Evolutionary conservation across 768 basidiomycete species (phyloP).

Genomic region (Suillus brevipes): DNA sequence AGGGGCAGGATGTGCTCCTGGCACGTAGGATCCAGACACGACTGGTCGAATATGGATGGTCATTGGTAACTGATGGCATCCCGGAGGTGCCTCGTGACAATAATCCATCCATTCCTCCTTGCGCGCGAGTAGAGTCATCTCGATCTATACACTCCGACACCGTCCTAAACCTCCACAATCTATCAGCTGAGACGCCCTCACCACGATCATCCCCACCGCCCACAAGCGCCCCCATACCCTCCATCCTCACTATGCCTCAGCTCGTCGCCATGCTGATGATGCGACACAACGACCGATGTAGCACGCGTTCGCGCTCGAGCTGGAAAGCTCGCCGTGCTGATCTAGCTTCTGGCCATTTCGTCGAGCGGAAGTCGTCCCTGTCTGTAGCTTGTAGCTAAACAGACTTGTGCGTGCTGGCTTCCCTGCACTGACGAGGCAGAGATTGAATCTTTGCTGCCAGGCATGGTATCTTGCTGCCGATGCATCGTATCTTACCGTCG

Average conservation of each 20-base stretch:
- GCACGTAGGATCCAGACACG: constrained; percentile 33
- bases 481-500: background rate
- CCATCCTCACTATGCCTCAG: constrained; percentile 31
- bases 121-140: background rate
- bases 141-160: constrained; percentile 14
- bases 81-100: background rate
- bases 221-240: constrained; percentile 11
- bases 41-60: constrained; percentile 34
- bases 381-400: constrained; percentile 24
- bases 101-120: constrained; percentile 8
- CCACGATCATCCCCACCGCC: constrained; percentile 11
- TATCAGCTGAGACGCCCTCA: constrained; percentile 3
- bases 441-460: constrained; percentile 4
- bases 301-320: constrained; percentile 18
- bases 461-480: background rate
- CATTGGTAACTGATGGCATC: background rate
- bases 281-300: constrained; percentile 24
- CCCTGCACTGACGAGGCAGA: background rate
- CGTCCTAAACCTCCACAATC: constrained; percentile 16
- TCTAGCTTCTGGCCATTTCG: constrained; percentile 9
- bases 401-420: constrained; percentile 1
- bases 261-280: constrained; percentile 33
- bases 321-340: constrained; percentile 11
- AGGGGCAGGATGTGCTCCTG: constrained; percentile 35
- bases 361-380: constrained; percentile 27